Evolutionary conservation across 2,329 filamentous ascomycete species (phyloP).

Genomic region (Neurospora sp.): DNA sequence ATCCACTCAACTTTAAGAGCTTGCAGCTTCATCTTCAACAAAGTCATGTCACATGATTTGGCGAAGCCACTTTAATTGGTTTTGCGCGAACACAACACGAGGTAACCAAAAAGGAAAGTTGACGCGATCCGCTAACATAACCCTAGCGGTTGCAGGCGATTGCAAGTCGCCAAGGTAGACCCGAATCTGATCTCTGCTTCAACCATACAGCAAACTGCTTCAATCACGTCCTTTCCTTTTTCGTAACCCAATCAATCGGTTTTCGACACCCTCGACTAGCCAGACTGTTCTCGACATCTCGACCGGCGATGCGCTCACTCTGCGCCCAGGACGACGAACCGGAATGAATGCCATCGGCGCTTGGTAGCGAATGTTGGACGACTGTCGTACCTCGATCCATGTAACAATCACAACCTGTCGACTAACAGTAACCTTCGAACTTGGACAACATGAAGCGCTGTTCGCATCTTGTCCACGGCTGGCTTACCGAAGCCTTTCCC

Average conservation of each 20-base stretch:
- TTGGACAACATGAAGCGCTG: not conserved
- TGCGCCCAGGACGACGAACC: not conserved
- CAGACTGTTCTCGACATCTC: not conserved
- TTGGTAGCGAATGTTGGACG: not conserved
- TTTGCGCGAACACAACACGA: slow-evolving; percentile 6
- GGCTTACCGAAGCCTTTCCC: slow-evolving; percentile 12
- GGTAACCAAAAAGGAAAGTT: not conserved
- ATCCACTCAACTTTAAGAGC: not conserved
- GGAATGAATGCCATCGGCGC: not conserved
- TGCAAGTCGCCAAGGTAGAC: not conserved
- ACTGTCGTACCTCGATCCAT: not conserved
- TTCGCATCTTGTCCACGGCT: not conserved
- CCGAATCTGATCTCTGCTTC: not conserved
- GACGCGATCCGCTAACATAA: not conserved
- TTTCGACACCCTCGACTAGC: not conserved
- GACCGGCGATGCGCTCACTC: not conserved
- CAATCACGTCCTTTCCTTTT: not conserved
- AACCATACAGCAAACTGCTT: not conserved
- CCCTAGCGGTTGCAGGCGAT: not conserved
- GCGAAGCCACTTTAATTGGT: slow-evolving; percentile 11
- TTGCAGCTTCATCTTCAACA: not conserved
- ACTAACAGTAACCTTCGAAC: not conserved
- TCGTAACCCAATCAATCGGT: not conserved
- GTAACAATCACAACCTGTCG: not conserved
- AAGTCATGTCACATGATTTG: slow-evolving; percentile 13